Evolutionary conservation across 2,329 filamentous ascomycete species (phyloP).

Genomic region (Colletotrichum liriopes): DNA sequence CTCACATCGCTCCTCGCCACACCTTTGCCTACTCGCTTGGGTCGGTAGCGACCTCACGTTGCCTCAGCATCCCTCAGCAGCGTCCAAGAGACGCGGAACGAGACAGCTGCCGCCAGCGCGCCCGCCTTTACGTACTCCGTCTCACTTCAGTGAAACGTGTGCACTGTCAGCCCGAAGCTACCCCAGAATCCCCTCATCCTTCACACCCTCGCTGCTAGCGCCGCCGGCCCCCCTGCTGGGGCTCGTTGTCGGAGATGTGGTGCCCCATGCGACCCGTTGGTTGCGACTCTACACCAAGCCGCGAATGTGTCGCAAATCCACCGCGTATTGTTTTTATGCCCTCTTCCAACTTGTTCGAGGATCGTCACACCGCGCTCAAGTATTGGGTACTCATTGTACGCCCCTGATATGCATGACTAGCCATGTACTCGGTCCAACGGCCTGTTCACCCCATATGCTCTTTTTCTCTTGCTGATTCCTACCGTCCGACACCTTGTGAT

Average conservation of each 20-base stretch:
- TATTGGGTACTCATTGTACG: neutral
- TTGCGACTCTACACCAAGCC: constrained; percentile 2
- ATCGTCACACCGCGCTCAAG: neutral
- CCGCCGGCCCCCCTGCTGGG: constrained; percentile 5
- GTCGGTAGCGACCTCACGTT: neutral
- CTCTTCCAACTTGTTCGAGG: neutral
- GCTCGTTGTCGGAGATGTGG: constrained; percentile 20
- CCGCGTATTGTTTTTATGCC: neutral
- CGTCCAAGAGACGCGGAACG: neutral
- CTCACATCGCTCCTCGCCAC: neutral
- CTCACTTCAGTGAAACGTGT: neutral
- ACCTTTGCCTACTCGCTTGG: neutral
- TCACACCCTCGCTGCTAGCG: constrained; percentile 10
- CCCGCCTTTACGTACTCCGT: neutral
- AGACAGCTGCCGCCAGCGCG: constrained; percentile 11
- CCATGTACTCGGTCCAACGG: constrained; percentile 1
- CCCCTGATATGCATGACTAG: neutral
- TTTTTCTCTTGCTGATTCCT: neutral
- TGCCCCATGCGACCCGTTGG: constrained; percentile 17
- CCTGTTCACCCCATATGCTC: neutral
- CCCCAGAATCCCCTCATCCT: constrained; percentile 21
- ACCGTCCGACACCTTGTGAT: constrained; percentile 27
- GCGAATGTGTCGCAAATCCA: neutral
- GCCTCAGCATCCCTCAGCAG: neutral
- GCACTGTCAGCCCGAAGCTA: constrained; percentile 1